Conservation (phyloP, 352 stramenopile species). For the Pythium aristosporum region DNA sequence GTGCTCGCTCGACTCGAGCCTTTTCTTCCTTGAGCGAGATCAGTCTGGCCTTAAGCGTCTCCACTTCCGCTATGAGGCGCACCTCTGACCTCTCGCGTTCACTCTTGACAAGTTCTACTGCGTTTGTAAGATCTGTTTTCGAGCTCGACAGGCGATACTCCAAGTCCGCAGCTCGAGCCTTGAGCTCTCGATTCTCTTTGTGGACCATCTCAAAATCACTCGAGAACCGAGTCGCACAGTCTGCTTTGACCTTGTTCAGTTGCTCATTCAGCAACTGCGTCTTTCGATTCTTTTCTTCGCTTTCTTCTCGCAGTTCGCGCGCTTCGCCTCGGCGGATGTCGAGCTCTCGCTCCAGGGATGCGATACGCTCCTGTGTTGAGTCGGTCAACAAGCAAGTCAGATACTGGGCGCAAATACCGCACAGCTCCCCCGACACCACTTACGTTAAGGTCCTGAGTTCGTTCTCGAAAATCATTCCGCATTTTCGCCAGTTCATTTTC, state of each 20-base stretch:
- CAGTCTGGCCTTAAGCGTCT: constrained; percentile 52
- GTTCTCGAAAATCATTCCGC: constrained; percentile 49
- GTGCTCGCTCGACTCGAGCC: constrained; percentile 40
- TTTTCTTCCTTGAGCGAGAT: constrained; percentile 66
- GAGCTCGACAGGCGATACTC: constrained; percentile 50
- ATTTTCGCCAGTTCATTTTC: constrained; percentile 53
- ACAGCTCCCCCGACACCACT: background rate
- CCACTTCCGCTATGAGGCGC: constrained; percentile 53
- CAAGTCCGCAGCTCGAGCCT: constrained; percentile 42
- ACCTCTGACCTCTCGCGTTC: constrained; percentile 59
- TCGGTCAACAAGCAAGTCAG: background rate
- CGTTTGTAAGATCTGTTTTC: constrained; percentile 39
- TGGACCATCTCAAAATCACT: constrained; percentile 54
- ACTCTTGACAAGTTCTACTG: constrained; percentile 35
- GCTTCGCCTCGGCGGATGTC: constrained; percentile 56
- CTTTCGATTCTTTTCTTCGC: constrained; percentile 63
- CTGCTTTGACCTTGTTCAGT: constrained; percentile 71
- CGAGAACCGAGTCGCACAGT: constrained; percentile 50
- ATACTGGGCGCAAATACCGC: background rate
- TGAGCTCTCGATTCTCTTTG: constrained; percentile 63
- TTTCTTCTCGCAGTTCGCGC: constrained; percentile 58
- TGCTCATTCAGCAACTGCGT: constrained; percentile 69
- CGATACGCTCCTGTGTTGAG: constrained; percentile 20
- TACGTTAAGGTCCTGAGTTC: constrained; percentile 54
- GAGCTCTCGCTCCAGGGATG: constrained; percentile 49